A percentile compares a stretch with the other conserved stretches of the same genome.
Conservation (phyloP, 805 yeast genomes). For the Saccharomycodes ludwigii region DNA sequence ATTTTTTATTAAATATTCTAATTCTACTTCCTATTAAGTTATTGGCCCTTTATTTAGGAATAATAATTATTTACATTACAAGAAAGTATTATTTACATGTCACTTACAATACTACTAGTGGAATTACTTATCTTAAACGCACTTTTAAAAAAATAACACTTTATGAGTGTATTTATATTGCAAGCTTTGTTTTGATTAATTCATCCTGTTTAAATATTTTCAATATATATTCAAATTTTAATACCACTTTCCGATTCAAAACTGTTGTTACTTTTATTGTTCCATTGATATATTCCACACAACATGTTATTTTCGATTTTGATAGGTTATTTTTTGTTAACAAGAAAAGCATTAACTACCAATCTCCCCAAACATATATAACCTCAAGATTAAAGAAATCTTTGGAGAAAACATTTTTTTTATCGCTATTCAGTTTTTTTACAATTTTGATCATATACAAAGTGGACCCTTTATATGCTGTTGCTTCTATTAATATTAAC, state of each 20-base stretch:
- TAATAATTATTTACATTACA: conserved; percentile 25
- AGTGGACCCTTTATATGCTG: no score
- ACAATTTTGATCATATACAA: conserved; percentile 22
- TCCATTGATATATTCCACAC: conserved; percentile 35
- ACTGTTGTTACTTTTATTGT: conserved; percentile 15
- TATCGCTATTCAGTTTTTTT: conserved; percentile 20
- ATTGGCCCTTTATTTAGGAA: conserved; percentile 17
- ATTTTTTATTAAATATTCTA: no score
- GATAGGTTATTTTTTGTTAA: conserved; percentile 40
- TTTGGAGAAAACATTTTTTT: conserved; percentile 27
- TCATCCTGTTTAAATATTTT: no score
- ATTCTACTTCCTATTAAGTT: conserved; percentile 21
- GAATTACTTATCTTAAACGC: no score
- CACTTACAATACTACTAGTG: conserved; percentile 10
- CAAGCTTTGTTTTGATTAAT: conserved; percentile 3
- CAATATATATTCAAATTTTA: no score
- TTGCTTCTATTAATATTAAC: background rate
- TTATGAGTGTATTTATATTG: background rate
- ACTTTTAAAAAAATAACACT: background rate
- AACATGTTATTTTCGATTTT: conserved; percentile 40
- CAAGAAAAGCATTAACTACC: conserved; percentile 24
- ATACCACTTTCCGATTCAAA: conserved; percentile 3
- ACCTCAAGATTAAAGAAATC: conserved; percentile 18
- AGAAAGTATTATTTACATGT: conserved; percentile 31
- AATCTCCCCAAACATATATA: conserved; percentile 26